Evolutionary conservation across 257 asterid species (phyloP).

Genomic region (Petrea volubilis): DNA sequence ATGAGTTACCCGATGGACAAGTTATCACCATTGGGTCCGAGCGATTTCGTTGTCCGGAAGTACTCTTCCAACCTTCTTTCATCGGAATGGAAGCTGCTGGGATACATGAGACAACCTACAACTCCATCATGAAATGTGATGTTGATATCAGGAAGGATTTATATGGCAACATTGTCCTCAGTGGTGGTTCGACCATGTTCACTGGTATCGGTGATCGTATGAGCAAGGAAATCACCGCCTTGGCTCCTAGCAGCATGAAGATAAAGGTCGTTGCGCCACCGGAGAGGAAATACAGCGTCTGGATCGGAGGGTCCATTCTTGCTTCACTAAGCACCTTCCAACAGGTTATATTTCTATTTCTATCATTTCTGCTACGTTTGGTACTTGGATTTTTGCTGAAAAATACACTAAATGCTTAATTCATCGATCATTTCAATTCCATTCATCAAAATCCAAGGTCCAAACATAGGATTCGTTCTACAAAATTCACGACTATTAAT

Average conservation of each 20-base stretch:
- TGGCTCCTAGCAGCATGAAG: constrained; percentile 40
- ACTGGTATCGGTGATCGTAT: constrained; percentile 34
- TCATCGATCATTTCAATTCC: too few species aligned
- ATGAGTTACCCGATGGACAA: constrained; percentile 34
- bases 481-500: not conserved
- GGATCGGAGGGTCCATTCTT: constrained; percentile 39
- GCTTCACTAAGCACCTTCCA: constrained; percentile 42
- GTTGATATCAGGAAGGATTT: constrained; percentile 36
- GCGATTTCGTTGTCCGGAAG: constrained; percentile 42
- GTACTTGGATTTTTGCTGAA: too few species aligned
- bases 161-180: constrained; percentile 30
- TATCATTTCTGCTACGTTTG: too few species aligned
- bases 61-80: constrained; percentile 33
- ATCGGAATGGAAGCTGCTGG: constrained; percentile 41
- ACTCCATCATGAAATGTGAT: constrained; percentile 35
- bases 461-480: too few species aligned
- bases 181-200: constrained; percentile 39
- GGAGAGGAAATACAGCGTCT: constrained; percentile 36
- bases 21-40: constrained; percentile 39
- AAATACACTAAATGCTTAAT: too few species aligned
- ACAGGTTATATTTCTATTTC: constrained; percentile 18
- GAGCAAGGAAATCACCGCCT: constrained; percentile 36
- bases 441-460: too few species aligned
- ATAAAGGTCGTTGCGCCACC: constrained; percentile 36
- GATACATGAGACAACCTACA: constrained; percentile 37